These are phyloP conservation scores for Candida berthetii DNA, from an alignment of 805 yeast species.

Conservation along the genomic window DNA sequence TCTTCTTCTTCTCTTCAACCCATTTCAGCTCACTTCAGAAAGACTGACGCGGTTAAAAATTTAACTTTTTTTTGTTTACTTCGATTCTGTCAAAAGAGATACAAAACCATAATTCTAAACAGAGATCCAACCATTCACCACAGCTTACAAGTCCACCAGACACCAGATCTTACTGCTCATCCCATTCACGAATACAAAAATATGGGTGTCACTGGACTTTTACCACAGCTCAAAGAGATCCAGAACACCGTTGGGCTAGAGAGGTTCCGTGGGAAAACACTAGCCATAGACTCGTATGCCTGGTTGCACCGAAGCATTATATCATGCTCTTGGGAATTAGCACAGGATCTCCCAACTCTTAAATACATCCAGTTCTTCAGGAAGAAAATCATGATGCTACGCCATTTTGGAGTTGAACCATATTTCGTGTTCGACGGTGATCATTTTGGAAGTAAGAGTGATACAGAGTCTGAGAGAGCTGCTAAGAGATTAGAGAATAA, in stretches of 20 bases:
- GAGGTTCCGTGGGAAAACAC: constrained; percentile 60
- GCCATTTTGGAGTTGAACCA: constrained; percentile 64
- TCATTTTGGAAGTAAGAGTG: constrained; percentile 68
- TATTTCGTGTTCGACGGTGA: constrained; percentile 94
- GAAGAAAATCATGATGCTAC: constrained; percentile 60
- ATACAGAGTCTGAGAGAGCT: constrained; percentile 63
- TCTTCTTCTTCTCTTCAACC: too few species aligned
- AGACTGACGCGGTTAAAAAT: too few species aligned
- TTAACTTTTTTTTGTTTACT: too few species aligned
- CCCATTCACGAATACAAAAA: too few species aligned
- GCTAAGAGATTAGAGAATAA: constrained; percentile 51
- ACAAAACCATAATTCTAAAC: too few species aligned
- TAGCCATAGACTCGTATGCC: constrained; percentile 94
- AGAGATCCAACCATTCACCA: neutral
- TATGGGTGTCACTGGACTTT: constrained; percentile 84
- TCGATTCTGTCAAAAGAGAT: too few species aligned
- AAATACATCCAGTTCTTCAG: constrained; percentile 65
- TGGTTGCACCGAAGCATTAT: constrained; percentile 91
- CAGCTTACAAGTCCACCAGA: neutral
- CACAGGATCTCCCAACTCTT: constrained; percentile 63
- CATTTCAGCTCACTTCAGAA: too few species aligned
- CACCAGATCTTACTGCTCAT: neutral
- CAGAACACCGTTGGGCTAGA: constrained; percentile 54
- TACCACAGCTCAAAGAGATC: constrained; percentile 72
- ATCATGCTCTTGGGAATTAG: constrained; percentile 79